phyloP scores from a whole-genome alignment of 176 grass and related monocot genomes.

The Guadua angustifolia region DNA sequence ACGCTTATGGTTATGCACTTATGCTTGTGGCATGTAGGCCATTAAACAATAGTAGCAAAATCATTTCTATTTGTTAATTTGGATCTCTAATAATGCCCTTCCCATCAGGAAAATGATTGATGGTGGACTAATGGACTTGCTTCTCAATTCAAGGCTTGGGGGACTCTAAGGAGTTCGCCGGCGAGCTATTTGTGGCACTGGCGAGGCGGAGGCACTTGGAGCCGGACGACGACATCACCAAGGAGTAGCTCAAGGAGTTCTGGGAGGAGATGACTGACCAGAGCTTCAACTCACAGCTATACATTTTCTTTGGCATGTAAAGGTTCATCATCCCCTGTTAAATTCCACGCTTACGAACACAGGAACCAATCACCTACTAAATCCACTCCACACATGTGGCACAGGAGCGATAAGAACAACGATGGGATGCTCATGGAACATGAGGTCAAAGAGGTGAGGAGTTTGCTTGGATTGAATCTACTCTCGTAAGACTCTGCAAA shows the following conservation, averaged over 20 bases:
- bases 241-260: constrained; percentile 86
- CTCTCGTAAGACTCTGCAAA: not conserved
- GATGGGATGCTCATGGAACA: constrained; percentile 94
- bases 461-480: not conserved
- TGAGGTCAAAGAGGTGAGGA: constrained; percentile 88
- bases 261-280: constrained; percentile 98
- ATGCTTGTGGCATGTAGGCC: not conserved
- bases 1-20: not conserved
- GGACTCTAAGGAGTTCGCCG: constrained; percentile 91
- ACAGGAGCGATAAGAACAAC: constrained; percentile 94
- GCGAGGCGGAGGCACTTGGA: constrained; percentile 69
- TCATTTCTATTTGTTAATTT: not conserved
- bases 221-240: constrained; percentile 62
- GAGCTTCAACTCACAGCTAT: constrained; percentile 92
- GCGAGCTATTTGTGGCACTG: constrained; percentile 78
- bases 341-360: not conserved
- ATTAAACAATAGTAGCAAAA: not conserved
- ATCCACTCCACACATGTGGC: constrained; percentile 8
- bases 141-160: constrained; percentile 67
- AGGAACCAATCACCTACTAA: not conserved
- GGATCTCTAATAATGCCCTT: not conserved
- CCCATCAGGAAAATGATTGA: not conserved
- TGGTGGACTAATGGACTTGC: not conserved
- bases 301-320: constrained; percentile 99
- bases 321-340: not conserved